phyloP scores from a whole-genome alignment of 2,329 filamentous ascomycete species.

The Xylariales sp. region DNA sequence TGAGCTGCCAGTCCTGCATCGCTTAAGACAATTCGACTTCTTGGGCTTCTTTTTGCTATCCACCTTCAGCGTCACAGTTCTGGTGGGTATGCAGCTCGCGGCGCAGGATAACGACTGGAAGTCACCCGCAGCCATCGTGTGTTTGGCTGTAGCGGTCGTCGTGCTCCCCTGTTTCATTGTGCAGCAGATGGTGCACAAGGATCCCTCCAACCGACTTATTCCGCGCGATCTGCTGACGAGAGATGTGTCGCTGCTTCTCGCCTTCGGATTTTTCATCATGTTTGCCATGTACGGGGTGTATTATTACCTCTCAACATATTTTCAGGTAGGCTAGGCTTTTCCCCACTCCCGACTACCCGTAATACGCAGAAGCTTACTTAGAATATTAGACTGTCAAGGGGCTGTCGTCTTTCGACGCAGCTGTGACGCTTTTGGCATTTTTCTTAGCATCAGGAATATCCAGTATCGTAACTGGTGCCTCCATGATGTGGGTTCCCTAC shows the following conservation, averaged over 20 bases:
- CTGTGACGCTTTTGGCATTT: slow-evolving; percentile 5
- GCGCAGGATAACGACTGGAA: slow-evolving; percentile 5
- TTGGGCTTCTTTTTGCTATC: slow-evolving; percentile 5
- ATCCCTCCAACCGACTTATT: slow-evolving; percentile 5
- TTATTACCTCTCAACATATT: slow-evolving; percentile 9
- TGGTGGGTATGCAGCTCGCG: slow-evolving; percentile 7
- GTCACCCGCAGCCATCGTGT: slow-evolving; percentile 1
- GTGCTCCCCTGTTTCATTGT: slow-evolving; percentile 5
- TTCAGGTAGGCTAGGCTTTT: slow-evolving; percentile 3
- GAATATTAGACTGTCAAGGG: slow-evolving; percentile 6
- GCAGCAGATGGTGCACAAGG: slow-evolving; percentile 4
- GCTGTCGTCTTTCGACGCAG: slow-evolving; percentile 8
- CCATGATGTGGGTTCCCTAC: slow-evolving; percentile 6
- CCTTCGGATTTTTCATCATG: slow-evolving; percentile 8
- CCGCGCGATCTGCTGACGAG: slow-evolving; percentile 4
- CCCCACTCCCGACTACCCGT: neutral
- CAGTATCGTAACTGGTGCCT: slow-evolving; percentile 6
- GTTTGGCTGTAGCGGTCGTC: neutral
- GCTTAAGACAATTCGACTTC: slow-evolving; percentile 7
- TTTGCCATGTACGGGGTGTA: slow-evolving; percentile 10
- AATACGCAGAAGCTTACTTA: neutral
- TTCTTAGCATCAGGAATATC: slow-evolving; percentile 7
- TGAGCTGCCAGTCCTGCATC: slow-evolving; percentile 2
- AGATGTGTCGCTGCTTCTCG: slow-evolving; percentile 7
- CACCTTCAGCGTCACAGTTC: slow-evolving; percentile 4